These are phyloP conservation scores for Candida ortonii DNA, from an alignment of 805 yeast genomes.

Conservation along the genomic window DNA sequence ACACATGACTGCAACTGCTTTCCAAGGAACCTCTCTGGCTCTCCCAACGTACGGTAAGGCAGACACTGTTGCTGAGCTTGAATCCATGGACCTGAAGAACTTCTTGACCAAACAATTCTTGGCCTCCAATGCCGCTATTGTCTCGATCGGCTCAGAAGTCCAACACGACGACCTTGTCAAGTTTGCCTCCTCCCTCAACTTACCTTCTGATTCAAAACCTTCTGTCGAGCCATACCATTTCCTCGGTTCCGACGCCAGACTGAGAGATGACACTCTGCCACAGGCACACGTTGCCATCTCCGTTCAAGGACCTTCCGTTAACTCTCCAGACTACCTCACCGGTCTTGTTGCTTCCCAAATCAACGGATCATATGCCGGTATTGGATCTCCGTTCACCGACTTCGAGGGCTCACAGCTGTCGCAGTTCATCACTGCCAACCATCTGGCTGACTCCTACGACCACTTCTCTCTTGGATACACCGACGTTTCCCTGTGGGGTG, in stretches of 20 bases:
- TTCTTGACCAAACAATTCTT: constrained; percentile 58
- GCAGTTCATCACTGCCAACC: constrained; percentile 65
- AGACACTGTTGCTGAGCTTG: constrained; percentile 59
- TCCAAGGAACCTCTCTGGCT: constrained; percentile 80
- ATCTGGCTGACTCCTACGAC: constrained; percentile 65
- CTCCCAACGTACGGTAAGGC: constrained; percentile 74
- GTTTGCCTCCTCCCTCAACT: constrained; percentile 50
- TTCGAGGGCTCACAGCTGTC: constrained; percentile 69
- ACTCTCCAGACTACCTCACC: constrained; percentile 63
- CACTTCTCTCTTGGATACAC: constrained; percentile 74
- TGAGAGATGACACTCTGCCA: constrained; percentile 85
- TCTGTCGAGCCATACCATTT: constrained; percentile 54
- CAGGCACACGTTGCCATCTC: constrained; percentile 77
- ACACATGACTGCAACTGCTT: constrained; percentile 80
- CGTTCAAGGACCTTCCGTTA: constrained; percentile 64
- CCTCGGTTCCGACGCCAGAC: constrained; percentile 83
- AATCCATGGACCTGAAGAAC: constrained; percentile 52
- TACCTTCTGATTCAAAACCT: constrained; percentile 52
- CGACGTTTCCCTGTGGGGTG: constrained; percentile 84
- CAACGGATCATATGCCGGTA: constrained; percentile 53
- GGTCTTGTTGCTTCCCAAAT: constrained; percentile 72
- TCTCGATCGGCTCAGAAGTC: constrained; percentile 61
- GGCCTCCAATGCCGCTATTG: constrained; percentile 64
- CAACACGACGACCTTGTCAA: constrained; percentile 68
- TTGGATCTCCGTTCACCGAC: constrained; percentile 52